Evolutionary conservation across 2,329 filamentous ascomycete species (phyloP).

Genomic region (Aspergillus nomiae): DNA sequence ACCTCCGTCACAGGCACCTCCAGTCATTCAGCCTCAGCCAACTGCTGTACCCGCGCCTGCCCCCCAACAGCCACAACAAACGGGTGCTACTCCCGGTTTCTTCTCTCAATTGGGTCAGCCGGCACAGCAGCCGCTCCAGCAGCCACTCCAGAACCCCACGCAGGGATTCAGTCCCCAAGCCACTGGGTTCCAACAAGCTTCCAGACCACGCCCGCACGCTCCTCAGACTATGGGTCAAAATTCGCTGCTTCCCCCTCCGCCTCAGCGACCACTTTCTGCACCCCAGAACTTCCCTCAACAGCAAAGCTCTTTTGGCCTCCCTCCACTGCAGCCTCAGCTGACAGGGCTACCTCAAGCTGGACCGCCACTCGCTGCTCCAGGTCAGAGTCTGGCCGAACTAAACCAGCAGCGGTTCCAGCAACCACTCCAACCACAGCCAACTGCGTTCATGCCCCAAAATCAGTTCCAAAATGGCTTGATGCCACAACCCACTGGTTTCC

Average conservation of each 20-base stretch:
- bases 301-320: conserved; percentile 70
- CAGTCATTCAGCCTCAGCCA: conserved; percentile 40
- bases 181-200: conserved; percentile 43
- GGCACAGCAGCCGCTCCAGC: conserved; percentile 24
- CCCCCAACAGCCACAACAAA: conserved; percentile 45
- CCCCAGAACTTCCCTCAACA: conserved; percentile 75
- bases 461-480: conserved; percentile 46
- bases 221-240: conserved; percentile 64
- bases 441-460: conserved; percentile 56
- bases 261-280: conserved; percentile 80
- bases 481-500: conserved; percentile 52
- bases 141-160: conserved; percentile 17
- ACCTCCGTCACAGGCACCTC: conserved; percentile 42
- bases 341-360: conserved; percentile 67
- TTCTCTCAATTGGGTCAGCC: conserved; percentile 51
- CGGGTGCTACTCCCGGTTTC: conserved; percentile 51
- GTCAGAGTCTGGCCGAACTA: conserved; percentile 76
- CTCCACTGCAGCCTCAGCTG: conserved; percentile 79
- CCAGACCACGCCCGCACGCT: conserved; percentile 70
- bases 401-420: conserved; percentile 66
- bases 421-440: conserved; percentile 62
- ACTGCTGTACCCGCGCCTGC: conserved; percentile 39
- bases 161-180: conserved; percentile 38
- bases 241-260: conserved; percentile 74
- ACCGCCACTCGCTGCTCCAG: conserved; percentile 66